phyloP scores from a whole-genome alignment of 352 stramenopile genomes.

The Thraustochytrium striatum region DNA sequence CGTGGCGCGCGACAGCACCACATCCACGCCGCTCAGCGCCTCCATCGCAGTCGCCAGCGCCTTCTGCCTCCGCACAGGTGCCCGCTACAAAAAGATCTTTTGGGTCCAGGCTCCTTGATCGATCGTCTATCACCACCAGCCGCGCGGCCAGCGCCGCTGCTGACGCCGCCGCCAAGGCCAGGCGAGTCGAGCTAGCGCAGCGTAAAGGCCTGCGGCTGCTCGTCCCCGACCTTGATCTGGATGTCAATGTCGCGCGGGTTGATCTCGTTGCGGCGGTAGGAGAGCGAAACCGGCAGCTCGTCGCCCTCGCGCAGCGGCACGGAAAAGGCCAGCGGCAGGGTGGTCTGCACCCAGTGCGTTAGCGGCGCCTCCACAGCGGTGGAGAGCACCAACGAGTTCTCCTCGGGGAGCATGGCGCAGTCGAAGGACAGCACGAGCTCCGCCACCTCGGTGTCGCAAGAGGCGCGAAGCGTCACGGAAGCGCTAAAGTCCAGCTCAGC shows the following conservation, averaged over 20 bases:
- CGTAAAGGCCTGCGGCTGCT: slow-evolving; percentile 3
- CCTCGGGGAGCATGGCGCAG: slow-evolving; percentile 64
- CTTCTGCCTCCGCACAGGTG: too few species aligned
- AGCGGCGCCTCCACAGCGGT: slow-evolving; percentile 78
- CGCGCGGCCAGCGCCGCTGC: too few species aligned
- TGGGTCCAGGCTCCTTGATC: too few species aligned
- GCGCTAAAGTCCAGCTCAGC: slow-evolving; percentile 45
- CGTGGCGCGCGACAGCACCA: slow-evolving; percentile 63
- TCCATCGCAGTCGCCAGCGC: too few species aligned
- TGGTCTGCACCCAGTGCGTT: slow-evolving; percentile 98
- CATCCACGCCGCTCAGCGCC: slow-evolving; percentile 30
- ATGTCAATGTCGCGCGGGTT: slow-evolving; percentile 49
- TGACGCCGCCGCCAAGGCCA: too few species aligned
- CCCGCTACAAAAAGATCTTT: too few species aligned
- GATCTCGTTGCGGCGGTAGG: slow-evolving; percentile 19
- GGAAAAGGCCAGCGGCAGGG: slow-evolving; percentile 63
- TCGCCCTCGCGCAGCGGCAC: background rate
- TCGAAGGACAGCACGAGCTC: slow-evolving; percentile 51
- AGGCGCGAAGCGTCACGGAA: slow-evolving; percentile 29
- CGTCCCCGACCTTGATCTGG: background rate
- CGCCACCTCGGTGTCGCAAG: slow-evolving; percentile 4
- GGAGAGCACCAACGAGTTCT: slow-evolving; percentile 88
- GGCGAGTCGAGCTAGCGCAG: too few species aligned
- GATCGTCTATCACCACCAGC: too few species aligned
- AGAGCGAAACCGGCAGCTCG: background rate